These are phyloP conservation scores for Penicillium bialowiezense DNA, from an alignment of 495 filamentous ascomycete genomes.

Conservation along the genomic window DNA sequence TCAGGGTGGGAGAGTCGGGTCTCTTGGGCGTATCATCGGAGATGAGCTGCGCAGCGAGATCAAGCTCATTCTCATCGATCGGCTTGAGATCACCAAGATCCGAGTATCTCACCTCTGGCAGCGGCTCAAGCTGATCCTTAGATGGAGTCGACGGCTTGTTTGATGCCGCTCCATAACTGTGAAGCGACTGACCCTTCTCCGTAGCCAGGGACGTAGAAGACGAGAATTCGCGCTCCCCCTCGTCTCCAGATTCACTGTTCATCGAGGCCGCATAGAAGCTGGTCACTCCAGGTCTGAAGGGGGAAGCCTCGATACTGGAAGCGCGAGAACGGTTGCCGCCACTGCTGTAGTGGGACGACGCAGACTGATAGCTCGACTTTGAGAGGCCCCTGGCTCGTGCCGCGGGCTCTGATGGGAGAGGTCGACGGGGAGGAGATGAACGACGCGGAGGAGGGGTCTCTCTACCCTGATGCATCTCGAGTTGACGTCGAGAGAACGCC, in stretches of 20 bases:
- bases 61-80: slow-evolving; percentile 36
- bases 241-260: slow-evolving; percentile 44
- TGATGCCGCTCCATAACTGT: slow-evolving; percentile 23
- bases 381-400: slow-evolving; percentile 40
- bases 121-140: slow-evolving; percentile 27
- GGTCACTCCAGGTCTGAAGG: slow-evolving; percentile 19
- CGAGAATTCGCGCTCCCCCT: slow-evolving; percentile 27
- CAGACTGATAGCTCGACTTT: slow-evolving; percentile 44
- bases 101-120: slow-evolving; percentile 42
- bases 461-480: slow-evolving; percentile 70
- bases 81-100: slow-evolving; percentile 44
- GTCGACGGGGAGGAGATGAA: slow-evolving; percentile 30
- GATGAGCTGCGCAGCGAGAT: slow-evolving; percentile 2
- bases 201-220: slow-evolving; percentile 25
- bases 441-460: slow-evolving; percentile 41
- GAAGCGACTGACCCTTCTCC: slow-evolving; percentile 31
- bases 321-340: slow-evolving; percentile 26
- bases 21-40: slow-evolving; percentile 32
- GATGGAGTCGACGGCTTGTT: slow-evolving; percentile 27
- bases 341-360: slow-evolving; percentile 43
- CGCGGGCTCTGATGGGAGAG: slow-evolving; percentile 26
- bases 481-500: slow-evolving; percentile 77
- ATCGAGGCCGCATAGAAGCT: slow-evolving; percentile 47
- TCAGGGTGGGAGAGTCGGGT: slow-evolving; percentile 78
- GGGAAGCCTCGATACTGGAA: slow-evolving; percentile 32